Base-by-base conservation (phyloP, 768 basidiomycete genomes). In the Rubroboletus pulcherrimus region DNA sequence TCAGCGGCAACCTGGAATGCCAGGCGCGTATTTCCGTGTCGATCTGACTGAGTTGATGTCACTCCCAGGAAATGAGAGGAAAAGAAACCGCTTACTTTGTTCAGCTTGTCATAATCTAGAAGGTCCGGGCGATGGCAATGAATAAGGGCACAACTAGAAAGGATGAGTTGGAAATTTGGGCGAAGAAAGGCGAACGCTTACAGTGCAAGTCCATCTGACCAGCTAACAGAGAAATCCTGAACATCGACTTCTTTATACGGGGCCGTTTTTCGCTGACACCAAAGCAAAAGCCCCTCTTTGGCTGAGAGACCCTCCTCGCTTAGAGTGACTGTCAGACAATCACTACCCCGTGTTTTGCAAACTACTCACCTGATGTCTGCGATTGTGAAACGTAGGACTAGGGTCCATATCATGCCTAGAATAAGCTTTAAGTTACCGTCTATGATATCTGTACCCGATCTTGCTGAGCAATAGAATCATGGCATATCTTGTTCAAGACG, bases 301-400 rank as follows among this genome's bases (percentile, higher is more conserved):
- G 97, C 97, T 10, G 94, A 94, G n/a, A 98, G 81, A 54, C 97
- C 97, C 75, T 98, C 97, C 79, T 95, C 93, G 64, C 96, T 98
- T 70, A 61, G 55, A 50, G 29, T 29, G 50, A 55, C 55, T 49
- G 51, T 65, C 45, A 60, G 56, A 43, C 47, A 17, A 49, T 8
- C 39, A 43, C 49, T 29, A 50, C 48, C 31, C 29, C 42, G 41
- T 10, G 34, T 30, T n/a, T 35, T 34, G 43, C 14, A 30, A 34
- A 54, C 24, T 29, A 74, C 85, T 57, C 60, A 94, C 95, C 87
- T 97, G 76, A 99, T 98, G 64, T 95, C 94, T 24, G 97, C 95
- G 60, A 99, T 98, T 6, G 95, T 97, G 72, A 98, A 98, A 12
- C 96, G 88, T 33, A 98, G 80, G 66, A 99, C 94, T 37, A 98